Percentiles rank a stretch among this genome's conserved stretches.
Evolutionary conservation across 2,329 filamentous ascomycete species (phyloP).

Genomic region (Diaporthe sp.): DNA sequence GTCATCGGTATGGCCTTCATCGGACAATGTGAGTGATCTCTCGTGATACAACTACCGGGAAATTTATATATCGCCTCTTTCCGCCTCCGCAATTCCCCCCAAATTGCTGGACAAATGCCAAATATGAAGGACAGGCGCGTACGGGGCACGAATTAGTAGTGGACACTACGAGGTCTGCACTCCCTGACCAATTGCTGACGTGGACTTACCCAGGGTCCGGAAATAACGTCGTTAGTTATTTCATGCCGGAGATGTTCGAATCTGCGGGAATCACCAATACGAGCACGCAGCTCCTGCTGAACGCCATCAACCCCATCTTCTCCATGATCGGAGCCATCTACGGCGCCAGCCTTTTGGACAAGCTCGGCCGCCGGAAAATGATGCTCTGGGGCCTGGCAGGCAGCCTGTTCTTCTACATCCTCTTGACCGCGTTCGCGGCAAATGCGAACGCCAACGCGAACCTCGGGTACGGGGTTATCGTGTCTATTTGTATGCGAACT

Average conservation of each 20-base stretch:
- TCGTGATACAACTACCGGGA: neutral
- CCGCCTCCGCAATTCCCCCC: neutral
- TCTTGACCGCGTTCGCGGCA: conserved; percentile 63
- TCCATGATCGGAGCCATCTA: conserved; percentile 64
- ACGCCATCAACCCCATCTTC: conserved; percentile 65
- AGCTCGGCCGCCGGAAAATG: conserved; percentile 65
- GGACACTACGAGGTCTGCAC: neutral
- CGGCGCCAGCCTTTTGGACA: conserved; percentile 65
- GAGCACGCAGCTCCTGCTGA: conserved; percentile 62
- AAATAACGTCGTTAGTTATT: conserved; percentile 60
- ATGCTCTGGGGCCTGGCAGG: conserved; percentile 38
- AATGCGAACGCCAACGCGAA: conserved; percentile 48
- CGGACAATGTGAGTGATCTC: conserved; percentile 53
- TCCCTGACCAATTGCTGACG: neutral
- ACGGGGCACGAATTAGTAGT: neutral
- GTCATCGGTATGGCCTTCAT: conserved; percentile 59
- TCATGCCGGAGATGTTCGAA: conserved; percentile 64
- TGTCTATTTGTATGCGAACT: conserved; percentile 30
- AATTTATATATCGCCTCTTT: accelerated
- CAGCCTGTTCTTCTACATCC: conserved; percentile 43
- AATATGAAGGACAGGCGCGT: too few species aligned
- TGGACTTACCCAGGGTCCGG: conserved; percentile 46
- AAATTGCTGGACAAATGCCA: neutral
- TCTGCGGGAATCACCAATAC: conserved; percentile 62
- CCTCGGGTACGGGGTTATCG: conserved; percentile 43